Percentiles rank a stretch among this genome's conserved stretches.
Conservation (phyloP, 2,329 filamentous ascomycete species). For the Exophiala lecanii-corni region DNA sequence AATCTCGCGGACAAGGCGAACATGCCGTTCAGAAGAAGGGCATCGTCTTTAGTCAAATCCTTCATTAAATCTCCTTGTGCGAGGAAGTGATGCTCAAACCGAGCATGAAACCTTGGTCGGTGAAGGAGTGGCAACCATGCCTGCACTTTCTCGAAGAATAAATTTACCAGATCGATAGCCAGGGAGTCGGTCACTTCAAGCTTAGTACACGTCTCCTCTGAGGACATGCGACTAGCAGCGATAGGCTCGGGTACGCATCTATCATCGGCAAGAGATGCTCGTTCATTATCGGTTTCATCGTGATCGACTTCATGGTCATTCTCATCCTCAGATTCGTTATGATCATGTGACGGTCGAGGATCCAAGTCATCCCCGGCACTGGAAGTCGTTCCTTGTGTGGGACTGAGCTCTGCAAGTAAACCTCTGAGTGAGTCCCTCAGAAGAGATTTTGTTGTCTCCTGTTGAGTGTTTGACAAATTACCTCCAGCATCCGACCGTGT, state of each 20-base stretch:
- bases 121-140: constrained; percentile 83
- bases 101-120: constrained; percentile 63
- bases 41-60: constrained; percentile 11
- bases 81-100: constrained; percentile 8
- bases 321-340: background rate
- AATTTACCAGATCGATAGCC: constrained; percentile 78
- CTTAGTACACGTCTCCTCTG: too few relatives aligned
- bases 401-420: constrained; percentile 15
- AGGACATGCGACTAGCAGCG: too few relatives aligned
- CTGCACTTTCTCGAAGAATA: constrained; percentile 89
- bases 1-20: constrained; percentile 19
- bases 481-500: constrained; percentile 8
- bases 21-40: constrained; percentile 19
- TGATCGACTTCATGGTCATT: background rate
- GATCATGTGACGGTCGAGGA: background rate
- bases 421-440: constrained; percentile 15
- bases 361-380: background rate
- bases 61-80: constrained; percentile 16
- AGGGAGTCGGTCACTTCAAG: constrained; percentile 11
- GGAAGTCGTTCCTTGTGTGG: constrained; percentile 6
- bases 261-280: background rate
- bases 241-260: too few relatives aligned
- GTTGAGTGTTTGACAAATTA: constrained; percentile 4
- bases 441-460: constrained; percentile 7
- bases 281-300: background rate